Conservation (phyloP, 2,329 filamentous ascomycete genomes). For the Zasmidium citrigriseum region DNA sequence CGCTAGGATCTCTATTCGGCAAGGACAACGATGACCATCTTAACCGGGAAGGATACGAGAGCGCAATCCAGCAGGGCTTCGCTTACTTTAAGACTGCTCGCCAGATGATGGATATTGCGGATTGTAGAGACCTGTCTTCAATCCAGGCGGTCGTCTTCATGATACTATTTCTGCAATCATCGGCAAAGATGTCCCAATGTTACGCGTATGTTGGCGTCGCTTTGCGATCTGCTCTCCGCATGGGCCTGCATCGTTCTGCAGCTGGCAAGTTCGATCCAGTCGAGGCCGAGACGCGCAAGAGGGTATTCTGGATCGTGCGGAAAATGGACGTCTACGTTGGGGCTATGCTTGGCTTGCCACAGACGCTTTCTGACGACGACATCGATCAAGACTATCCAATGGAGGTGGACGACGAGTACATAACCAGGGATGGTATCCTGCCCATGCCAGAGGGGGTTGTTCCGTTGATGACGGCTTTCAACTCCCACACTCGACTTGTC, state of each 20-base stretch:
- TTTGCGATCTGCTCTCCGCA: conserved; percentile 51
- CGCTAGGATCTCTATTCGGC: conserved; percentile 50
- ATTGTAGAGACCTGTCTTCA: conserved; percentile 52
- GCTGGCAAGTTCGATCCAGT: conserved; percentile 49
- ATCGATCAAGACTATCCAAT: conserved; percentile 85
- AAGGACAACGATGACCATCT: conserved; percentile 39
- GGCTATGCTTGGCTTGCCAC: conserved; percentile 52
- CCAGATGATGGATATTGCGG: conserved; percentile 54
- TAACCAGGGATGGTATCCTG: conserved; percentile 50
- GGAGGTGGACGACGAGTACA: conserved; percentile 70
- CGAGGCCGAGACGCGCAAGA: conserved; percentile 51
- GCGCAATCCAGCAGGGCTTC: conserved; percentile 51
- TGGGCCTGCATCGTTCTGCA: conserved; percentile 54
- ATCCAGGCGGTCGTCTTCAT: conserved; percentile 56
- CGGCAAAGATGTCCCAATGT: conserved; percentile 54
- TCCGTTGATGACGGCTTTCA: conserved; percentile 60
- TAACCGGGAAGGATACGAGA: conserved; percentile 46
- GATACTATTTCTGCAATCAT: conserved; percentile 55
- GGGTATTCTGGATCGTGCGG: conserved; percentile 54
- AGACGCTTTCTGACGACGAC: conserved; percentile 52
- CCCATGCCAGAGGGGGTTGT: conserved; percentile 58
- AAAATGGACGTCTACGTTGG: conserved; percentile 56
- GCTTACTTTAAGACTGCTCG: conserved; percentile 52
- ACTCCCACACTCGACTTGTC: conserved; percentile 61
- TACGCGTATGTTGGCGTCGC: conserved; percentile 56